Evolutionary conservation across 106 monocot genomes (phyloP).

Genomic region (Acorus gramineus): DNA sequence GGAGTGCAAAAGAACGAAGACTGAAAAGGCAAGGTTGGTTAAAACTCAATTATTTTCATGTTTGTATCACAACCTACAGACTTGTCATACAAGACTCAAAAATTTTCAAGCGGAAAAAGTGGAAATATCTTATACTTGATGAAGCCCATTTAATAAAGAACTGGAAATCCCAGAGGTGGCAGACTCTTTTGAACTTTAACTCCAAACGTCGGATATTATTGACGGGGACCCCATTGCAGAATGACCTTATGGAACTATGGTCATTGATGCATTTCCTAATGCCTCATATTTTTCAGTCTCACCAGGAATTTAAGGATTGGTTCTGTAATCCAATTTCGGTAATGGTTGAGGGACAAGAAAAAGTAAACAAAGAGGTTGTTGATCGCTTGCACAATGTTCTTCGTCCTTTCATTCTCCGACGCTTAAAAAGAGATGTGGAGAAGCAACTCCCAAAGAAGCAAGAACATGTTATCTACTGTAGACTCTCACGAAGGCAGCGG

Average conservation of each 20-base stretch:
- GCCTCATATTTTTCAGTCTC: slow-evolving; percentile 99
- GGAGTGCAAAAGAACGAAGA: slow-evolving; percentile 96
- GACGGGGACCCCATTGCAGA: slow-evolving; percentile 95
- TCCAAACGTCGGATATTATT: slow-evolving; percentile 86
- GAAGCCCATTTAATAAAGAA: slow-evolving; percentile 99
- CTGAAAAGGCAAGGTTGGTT: slow-evolving; percentile 95
- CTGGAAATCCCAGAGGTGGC: slow-evolving; percentile 99
- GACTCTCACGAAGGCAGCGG: slow-evolving; percentile 79
- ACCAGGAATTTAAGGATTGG: slow-evolving; percentile 99
- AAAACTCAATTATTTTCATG: slow-evolving; percentile 81
- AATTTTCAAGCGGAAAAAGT: slow-evolving; percentile 90
- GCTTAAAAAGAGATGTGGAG: slow-evolving; percentile 93
- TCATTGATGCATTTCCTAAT: slow-evolving; percentile 99
- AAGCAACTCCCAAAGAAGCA: slow-evolving; percentile 91
- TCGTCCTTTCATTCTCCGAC: slow-evolving; percentile 91
- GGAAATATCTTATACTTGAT: slow-evolving; percentile 98
- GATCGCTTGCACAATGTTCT: slow-evolving; percentile 97
- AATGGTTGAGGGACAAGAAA: slow-evolving; percentile 99
- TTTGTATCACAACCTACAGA: slow-evolving; percentile 99
- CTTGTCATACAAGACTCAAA: slow-evolving; percentile 97
- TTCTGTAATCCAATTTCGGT: slow-evolving; percentile 94
- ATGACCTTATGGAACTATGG: slow-evolving; percentile 99
- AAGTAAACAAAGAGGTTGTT: slow-evolving; percentile 94
- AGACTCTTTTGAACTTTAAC: slow-evolving; percentile 92
- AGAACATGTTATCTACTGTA: slow-evolving; percentile 90